These are phyloP conservation scores for Phytophthora kernoviae DNA, from an alignment of 352 stramenopile genomes.

Conservation along the genomic window DNA sequence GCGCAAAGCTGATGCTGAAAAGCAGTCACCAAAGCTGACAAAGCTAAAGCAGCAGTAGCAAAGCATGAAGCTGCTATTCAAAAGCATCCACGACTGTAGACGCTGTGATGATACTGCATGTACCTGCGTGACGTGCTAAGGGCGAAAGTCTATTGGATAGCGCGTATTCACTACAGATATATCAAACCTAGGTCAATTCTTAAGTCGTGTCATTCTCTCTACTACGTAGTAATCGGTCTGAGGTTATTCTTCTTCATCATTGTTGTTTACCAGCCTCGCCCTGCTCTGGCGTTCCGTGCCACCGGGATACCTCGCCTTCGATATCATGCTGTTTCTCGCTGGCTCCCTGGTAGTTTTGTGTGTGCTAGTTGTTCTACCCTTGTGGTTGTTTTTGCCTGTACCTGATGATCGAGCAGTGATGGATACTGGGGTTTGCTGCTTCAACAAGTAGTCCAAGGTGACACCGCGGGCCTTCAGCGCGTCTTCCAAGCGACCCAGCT, in stretches of 20 bases:
- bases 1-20: slow-evolving; percentile 55
- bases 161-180: neutral
- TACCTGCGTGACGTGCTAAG: neutral
- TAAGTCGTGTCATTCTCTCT: neutral
- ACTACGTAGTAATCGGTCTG: neutral
- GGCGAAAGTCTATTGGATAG: neutral
- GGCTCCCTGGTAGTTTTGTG: neutral
- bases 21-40: slow-evolving; percentile 30
- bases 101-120: neutral
- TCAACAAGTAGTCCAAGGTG: slow-evolving; percentile 69
- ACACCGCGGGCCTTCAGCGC: slow-evolving; percentile 66
- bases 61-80: slow-evolving; percentile 30
- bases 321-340: slow-evolving; percentile 8
- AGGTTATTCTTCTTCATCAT: slow-evolving; percentile 26
- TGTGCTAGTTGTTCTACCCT: neutral
- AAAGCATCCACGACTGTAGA: slow-evolving; percentile 1
- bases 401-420: neutral
- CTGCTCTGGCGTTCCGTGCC: neutral
- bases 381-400: slow-evolving; percentile 1
- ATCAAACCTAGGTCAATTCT: neutral
- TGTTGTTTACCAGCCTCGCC: slow-evolving; percentile 19
- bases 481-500: slow-evolving; percentile 47
- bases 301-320: slow-evolving; percentile 3
- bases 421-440: slow-evolving; percentile 28
- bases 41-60: slow-evolving; percentile 26